Evolutionary conservation across 2,329 filamentous ascomycete genomes (phyloP), one percentile per base, ranked within the genome.

Genomic region (Gremmenia infestans): DNA sequence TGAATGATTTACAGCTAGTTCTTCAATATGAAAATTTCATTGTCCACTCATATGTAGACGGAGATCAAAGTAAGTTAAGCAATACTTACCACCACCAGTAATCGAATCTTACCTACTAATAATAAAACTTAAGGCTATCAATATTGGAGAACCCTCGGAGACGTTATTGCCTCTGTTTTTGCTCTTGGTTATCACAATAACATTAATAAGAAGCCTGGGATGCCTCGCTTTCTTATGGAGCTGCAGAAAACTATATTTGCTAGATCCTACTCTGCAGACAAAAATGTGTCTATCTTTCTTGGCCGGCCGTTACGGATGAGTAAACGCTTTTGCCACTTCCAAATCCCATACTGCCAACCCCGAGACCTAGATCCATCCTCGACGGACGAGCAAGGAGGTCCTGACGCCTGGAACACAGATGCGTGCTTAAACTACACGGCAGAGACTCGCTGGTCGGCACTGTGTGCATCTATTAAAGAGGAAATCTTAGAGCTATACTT

Each of bases 21-120:
- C 57, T 76, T 4, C 75, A 78, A 53, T 77, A 76, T 48, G 75
- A 77, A 53, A 76, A 75, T 25, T 76, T 74, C 37, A 76, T 77
- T n/a, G 62, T 74, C 1, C 73, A 76, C 54, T 73, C 74, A 0
- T 69, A 72, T 36, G 70, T 75, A 1, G 68, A 75, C 56, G 74
- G 75, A 8, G 74, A 76, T 53, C 73, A 76, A 56, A 76, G 74
- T 76, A 62, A 62, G 70, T 60, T n/a, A 14, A 9, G 25, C 53
- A 12, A 14, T 78, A 19, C 19, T 19, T 19, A 19, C 19, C 19
- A 19, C 19, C 19, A 76, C n/a, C 63, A 78, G 1, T 65, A 62
- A 0, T 68, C 76, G 47, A 12, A 39, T 39, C 37, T 14, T 39
- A 39, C 23, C 23, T 39, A 39, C 37, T 39, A n/a, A 39, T 39